Evolutionary conservation across 2,329 filamentous ascomycete genomes (phyloP).

Genomic region (Neonectria magnoliae): DNA sequence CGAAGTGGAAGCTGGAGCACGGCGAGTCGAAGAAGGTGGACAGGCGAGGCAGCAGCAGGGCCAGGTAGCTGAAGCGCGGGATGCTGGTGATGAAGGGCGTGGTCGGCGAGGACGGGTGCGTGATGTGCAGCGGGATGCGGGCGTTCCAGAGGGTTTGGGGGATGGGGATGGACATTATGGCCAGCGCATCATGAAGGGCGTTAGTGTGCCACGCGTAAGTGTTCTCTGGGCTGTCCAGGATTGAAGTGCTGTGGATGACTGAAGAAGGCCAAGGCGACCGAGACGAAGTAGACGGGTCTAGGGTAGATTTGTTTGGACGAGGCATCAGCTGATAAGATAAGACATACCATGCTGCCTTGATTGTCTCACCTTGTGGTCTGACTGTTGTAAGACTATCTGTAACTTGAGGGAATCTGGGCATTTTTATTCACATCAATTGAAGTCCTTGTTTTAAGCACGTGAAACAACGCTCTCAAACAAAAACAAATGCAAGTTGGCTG

Average conservation of each 20-base stretch:
- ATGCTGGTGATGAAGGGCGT: conserved; percentile 63
- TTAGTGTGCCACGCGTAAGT: not conserved
- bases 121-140: conserved; percentile 65
- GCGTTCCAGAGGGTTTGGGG: conserved; percentile 64
- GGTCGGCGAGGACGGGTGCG: conserved; percentile 57
- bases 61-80: conserved; percentile 69
- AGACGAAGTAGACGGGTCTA: conserved; percentile 1
- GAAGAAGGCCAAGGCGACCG: not conserved
- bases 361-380: not conserved
- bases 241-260: not conserved
- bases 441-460: too few species aligned
- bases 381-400: not conserved
- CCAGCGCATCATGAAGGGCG: conserved; percentile 28
- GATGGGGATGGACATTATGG: conserved; percentile 45
- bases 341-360: not conserved
- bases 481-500: too few species aligned
- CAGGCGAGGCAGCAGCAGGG: conserved; percentile 65
- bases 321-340: conserved; percentile 19
- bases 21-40: conserved; percentile 62
- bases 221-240: not conserved
- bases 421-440: too few species aligned
- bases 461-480: too few species aligned
- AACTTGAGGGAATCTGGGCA: too few species aligned
- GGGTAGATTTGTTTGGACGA: conserved; percentile 11
- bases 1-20: conserved; percentile 69